Evolutionary conservation across 148 eudicot species (phyloP).

Genomic region (Rhododendron henanense): DNA sequence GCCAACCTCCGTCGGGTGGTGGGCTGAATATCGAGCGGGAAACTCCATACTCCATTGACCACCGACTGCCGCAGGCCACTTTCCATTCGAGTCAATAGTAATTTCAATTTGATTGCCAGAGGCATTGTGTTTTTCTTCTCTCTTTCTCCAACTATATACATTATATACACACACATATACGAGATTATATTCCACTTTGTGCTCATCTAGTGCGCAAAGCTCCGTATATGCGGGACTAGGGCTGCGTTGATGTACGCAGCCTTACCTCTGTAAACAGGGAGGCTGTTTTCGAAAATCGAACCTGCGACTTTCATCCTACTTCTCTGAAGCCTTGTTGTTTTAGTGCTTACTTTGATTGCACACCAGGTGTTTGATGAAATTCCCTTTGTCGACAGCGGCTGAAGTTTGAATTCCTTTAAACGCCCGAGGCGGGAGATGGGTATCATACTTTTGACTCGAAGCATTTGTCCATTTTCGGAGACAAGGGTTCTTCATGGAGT

Average conservation of each 20-base stretch:
- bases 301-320: not conserved
- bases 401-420: not conserved
- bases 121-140: not conserved
- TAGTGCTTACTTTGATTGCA: not conserved
- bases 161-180: not conserved
- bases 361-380: constrained; percentile 9
- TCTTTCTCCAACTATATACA: not conserved
- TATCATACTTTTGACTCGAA: constrained; percentile 1
- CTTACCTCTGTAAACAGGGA: too few relatives aligned
- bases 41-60: not conserved
- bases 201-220: too few relatives aligned
- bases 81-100: not conserved
- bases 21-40: not conserved
- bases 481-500: not conserved
- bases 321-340: not conserved
- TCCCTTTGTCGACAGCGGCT: not conserved
- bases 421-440: not conserved
- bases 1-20: not conserved
- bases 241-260: too few relatives aligned
- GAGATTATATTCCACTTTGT: not conserved
- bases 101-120: not conserved
- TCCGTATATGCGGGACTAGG: too few relatives aligned
- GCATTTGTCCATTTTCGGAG: not conserved
- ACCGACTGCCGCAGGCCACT: not conserved
- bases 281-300: too few relatives aligned